Evolutionary conservation across 345 rosid species (phyloP).

Genomic region (Rhodamnia rubescens): DNA sequence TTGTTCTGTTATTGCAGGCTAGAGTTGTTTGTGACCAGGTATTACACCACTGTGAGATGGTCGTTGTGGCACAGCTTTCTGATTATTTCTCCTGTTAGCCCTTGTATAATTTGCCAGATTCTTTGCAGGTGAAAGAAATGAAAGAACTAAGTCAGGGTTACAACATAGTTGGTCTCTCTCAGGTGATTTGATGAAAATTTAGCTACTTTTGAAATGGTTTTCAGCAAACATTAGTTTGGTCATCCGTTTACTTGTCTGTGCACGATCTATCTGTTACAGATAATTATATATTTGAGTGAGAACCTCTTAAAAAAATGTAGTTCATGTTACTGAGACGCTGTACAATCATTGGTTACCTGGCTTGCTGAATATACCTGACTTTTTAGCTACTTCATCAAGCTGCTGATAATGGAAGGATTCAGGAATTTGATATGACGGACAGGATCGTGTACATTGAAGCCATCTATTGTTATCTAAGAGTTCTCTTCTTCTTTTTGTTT

Average conservation of each 20-base stretch:
- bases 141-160: constrained; percentile 66
- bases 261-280: background rate
- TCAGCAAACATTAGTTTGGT: background rate
- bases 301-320: background rate
- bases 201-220: background rate
- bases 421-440: background rate
- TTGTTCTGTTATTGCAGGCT: constrained; percentile 24
- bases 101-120: background rate
- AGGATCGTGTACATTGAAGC: background rate
- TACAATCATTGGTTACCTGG: background rate
- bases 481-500: background rate
- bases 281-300: background rate
- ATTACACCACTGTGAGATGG: constrained; percentile 6
- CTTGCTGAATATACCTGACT: background rate
- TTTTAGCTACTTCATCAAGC: background rate
- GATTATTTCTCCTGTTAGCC: background rate
- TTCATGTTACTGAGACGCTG: background rate
- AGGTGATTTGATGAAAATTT: constrained; percentile 28
- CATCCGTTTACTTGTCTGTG: background rate
- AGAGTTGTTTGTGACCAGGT: constrained; percentile 65
- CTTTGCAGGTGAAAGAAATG: constrained; percentile 58
- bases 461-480: background rate
- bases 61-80: background rate
- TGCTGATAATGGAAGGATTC: background rate
- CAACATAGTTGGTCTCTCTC: constrained; percentile 87